phyloP scores from a whole-genome alignment of 2,329 filamentous ascomycete species.

The Fusarium sp. region DNA sequence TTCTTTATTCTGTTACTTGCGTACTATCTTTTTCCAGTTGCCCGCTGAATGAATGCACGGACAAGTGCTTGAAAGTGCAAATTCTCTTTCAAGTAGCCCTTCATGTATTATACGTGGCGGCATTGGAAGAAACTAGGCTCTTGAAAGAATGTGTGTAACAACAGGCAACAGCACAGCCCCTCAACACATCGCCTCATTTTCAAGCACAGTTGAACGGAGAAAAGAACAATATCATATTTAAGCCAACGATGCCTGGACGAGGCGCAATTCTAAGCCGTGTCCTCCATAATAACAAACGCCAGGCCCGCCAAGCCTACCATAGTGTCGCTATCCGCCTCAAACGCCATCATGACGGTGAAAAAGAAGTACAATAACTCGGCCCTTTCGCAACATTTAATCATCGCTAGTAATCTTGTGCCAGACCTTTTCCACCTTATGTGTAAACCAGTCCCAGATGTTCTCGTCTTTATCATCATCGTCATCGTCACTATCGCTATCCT shows the following conservation, averaged over 20 bases:
- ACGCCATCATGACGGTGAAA: constrained; percentile 30
- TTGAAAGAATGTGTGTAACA: constrained; percentile 7
- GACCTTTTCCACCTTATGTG: constrained; percentile 60
- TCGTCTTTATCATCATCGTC: constrained; percentile 48
- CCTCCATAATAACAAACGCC: constrained; percentile 23
- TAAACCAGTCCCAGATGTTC: constrained; percentile 66
- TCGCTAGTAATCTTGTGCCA: constrained; percentile 61
- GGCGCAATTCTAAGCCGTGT: constrained; percentile 2
- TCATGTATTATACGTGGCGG: constrained; percentile 16
- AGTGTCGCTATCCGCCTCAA: constrained; percentile 17
- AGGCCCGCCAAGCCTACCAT: constrained; percentile 5
- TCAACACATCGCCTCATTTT: constrained; percentile 13
- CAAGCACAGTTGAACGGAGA: background rate
- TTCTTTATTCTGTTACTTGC: too few relatives aligned
- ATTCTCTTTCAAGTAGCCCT: background rate
- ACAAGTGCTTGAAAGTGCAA: background rate
- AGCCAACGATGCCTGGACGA: constrained; percentile 7
- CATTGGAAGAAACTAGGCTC: background rate
- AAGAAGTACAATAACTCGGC: background rate
- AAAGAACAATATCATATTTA: constrained; percentile 11
- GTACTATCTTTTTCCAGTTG: too few relatives aligned
- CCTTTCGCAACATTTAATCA: constrained; percentile 17
- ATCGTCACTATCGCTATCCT: constrained; percentile 36
- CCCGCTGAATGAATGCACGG: background rate
- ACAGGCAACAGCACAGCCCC: background rate